These are phyloP conservation scores for Pharus latifolius DNA, from an alignment of 176 grass and related monocot genomes.

Conservation along the genomic window DNA sequence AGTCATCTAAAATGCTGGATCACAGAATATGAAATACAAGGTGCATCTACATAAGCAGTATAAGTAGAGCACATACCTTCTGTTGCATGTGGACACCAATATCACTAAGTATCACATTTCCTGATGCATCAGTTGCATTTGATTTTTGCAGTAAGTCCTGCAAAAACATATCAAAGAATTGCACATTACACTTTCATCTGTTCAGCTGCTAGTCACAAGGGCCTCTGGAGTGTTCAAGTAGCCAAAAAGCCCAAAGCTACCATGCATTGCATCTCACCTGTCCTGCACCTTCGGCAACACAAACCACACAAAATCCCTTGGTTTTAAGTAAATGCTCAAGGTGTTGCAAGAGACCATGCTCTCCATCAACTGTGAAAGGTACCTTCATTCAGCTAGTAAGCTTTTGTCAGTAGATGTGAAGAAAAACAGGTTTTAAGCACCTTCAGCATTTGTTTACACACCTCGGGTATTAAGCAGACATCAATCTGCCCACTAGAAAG, in stretches of 20 bases:
- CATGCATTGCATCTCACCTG: slow-evolving; percentile 43
- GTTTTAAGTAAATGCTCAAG: slow-evolving; percentile 63
- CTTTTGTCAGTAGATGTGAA: slow-evolving; percentile 18
- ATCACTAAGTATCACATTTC: slow-evolving; percentile 82
- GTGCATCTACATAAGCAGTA: neutral
- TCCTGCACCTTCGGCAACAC: slow-evolving; percentile 89
- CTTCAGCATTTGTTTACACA: slow-evolving; percentile 19
- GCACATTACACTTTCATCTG: neutral
- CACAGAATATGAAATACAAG: neutral
- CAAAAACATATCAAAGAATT: slow-evolving; percentile 23
- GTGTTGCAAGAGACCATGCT: slow-evolving; percentile 70
- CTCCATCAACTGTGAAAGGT: slow-evolving; percentile 72
- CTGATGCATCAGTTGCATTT: slow-evolving; percentile 83
- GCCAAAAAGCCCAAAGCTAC: neutral
- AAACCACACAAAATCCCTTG: slow-evolving; percentile 85
- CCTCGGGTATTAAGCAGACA: slow-evolving; percentile 88
- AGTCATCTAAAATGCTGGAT: neutral
- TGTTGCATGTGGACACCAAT: slow-evolving; percentile 92
- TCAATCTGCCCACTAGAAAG: slow-evolving; percentile 95
- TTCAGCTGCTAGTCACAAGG: neutral
- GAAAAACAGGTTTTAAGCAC: neutral
- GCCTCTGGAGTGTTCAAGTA: neutral
- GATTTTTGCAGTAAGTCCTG: slow-evolving; percentile 89
- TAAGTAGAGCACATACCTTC: slow-evolving; percentile 36
- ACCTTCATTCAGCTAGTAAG: slow-evolving; percentile 38